Evolutionary conservation across 2,329 filamentous ascomycete species (phyloP).

Genomic region (Nothophoma quercina): DNA sequence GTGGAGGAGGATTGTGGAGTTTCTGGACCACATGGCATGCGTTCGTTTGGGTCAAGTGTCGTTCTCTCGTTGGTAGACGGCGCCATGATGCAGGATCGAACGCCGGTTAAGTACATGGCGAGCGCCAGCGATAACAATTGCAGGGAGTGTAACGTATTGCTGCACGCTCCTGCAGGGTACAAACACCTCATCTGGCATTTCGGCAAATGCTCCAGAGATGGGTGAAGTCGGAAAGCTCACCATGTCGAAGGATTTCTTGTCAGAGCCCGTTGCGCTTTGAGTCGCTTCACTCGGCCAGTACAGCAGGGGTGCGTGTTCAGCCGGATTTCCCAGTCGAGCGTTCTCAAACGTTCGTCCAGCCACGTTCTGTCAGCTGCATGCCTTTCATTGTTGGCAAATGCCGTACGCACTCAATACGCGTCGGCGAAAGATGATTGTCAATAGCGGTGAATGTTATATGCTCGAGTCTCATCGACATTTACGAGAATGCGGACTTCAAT

Average conservation of each 20-base stretch:
- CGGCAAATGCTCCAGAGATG: not conserved
- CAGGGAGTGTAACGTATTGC: not conserved
- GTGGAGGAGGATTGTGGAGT: slow-evolving; percentile 7
- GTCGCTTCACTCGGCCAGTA: not conserved
- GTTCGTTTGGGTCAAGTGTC: not conserved
- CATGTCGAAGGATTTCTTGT: not conserved
- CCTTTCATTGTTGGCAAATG: not conserved
- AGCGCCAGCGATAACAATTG: not conserved
- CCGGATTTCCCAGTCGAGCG: not conserved
- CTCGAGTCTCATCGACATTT: not conserved
- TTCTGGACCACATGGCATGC: slow-evolving; percentile 11
- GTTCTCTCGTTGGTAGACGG: not conserved
- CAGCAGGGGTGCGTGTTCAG: slow-evolving; percentile 13
- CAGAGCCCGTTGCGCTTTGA: slow-evolving; percentile 1
- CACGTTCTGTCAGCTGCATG: slow-evolving; percentile 14
- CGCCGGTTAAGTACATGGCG: not conserved
- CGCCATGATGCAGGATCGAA: slow-evolving; percentile 3
- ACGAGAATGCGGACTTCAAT: not conserved
- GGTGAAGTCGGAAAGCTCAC: not conserved
- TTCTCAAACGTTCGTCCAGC: slow-evolving; percentile 3
- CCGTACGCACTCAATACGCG: not conserved
- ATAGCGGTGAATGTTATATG: not conserved
- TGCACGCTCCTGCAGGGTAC: not conserved
- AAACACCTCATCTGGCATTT: not conserved
- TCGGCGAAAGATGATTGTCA: not conserved